Evolutionary conservation across 208 protist species (phyloP), one percentile per base, ranked within the genome.

Genomic region (Trypanosoma avium): DNA sequence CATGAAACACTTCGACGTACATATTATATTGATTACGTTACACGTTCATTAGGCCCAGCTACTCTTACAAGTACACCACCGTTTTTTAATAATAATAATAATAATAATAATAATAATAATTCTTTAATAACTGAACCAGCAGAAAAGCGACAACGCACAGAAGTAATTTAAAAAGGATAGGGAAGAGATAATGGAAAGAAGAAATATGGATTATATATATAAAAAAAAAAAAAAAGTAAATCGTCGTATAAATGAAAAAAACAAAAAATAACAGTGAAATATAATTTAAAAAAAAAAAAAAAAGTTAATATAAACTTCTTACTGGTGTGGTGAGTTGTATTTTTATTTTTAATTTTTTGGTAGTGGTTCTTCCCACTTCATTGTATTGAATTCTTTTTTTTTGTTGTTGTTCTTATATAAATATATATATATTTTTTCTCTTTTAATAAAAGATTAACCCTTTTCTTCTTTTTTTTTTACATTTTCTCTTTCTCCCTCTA

Each of bases 11-110:
- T 94, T 57, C 79, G 81, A 6, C 82, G 82, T 19, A 93, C 86
- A n/a, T 94, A 97, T 72, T 94, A 95, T 73, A 79, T 97, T 61
- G 88, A 94, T 66, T 94, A 92, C 58, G 69, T 97, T 45, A 90
- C 88, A 32, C 90, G 71, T 13, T 57, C 72, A 8, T 35, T 90
- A 10, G 53, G 72, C 0, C 86, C 81, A 15, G 77, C 79, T 22
- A 78, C 70, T 17, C 77, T 95, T 30, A 93, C 84, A 13, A 82
- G 67, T 29, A 30, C 78, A 24, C 86, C 90, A 7, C 86, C 86
- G 9, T 92, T 89, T 50, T 57, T 84, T 42, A 55, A 6, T 54
- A 43, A 5, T 53, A 50, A 21, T 71, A 12, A 32, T 60, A 5
- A 52, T 54, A 35, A 22, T 0, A 27, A 47, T 17, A 15, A n/a